These are phyloP conservation scores for Acacia acuminata DNA, from an alignment of 306 rosid genomes.

Conservation along the genomic window DNA sequence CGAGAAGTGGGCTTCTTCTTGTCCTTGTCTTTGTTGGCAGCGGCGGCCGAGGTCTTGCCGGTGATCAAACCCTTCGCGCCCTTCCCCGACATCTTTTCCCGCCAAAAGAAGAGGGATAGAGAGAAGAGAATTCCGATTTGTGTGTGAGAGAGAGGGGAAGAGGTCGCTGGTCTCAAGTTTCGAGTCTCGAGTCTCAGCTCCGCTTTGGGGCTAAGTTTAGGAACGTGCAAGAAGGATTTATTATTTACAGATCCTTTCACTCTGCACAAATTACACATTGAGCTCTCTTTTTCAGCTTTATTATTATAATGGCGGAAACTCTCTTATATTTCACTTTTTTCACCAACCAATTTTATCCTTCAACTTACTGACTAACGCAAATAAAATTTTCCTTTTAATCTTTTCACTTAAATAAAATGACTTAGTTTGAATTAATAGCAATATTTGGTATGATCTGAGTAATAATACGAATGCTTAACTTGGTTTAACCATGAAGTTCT, in stretches of 20 bases:
- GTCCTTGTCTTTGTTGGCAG: conserved; percentile 59
- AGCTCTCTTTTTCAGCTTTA: neutral
- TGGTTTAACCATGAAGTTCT: neutral
- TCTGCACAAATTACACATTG: neutral
- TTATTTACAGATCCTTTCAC: too few relatives aligned
- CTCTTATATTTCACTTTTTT: too few relatives aligned
- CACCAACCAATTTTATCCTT: too few relatives aligned
- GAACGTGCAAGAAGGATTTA: neutral
- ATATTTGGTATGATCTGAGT: too few relatives aligned
- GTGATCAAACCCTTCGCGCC: conserved; percentile 78
- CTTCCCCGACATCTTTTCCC: conserved; percentile 75
- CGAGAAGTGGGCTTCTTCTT: conserved; percentile 83
- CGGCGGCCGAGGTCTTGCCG: conserved; percentile 52
- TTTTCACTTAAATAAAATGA: too few relatives aligned
- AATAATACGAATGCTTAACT: too few relatives aligned
- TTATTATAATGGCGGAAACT: neutral
- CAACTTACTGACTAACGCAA: neutral
- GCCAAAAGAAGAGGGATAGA: conserved; percentile 30
- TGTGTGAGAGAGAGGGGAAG: neutral
- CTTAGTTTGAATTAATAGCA: too few relatives aligned
- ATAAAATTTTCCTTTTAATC: too few relatives aligned
- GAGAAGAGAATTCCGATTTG: neutral
- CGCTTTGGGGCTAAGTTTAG: neutral
- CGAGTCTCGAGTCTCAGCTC: neutral
- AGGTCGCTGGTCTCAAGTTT: neutral